These are phyloP conservation scores for Balamuthia mandrillaris DNA, from an alignment of 208 protist genomes.

Conservation along the genomic window DNA sequence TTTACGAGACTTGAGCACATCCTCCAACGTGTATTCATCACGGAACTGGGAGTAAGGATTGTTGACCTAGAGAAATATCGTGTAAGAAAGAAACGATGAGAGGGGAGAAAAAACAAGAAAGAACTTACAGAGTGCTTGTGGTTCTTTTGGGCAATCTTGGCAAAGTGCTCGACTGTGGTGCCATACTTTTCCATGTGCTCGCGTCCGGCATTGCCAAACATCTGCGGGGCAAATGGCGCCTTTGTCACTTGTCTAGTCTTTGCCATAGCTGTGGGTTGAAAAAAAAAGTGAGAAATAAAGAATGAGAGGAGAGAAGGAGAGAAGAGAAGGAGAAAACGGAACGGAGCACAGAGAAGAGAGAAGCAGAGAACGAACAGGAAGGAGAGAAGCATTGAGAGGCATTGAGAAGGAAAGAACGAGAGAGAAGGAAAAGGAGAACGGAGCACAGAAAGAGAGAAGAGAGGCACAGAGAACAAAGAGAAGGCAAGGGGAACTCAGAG, in stretches of 20 bases:
- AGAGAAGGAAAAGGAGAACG: too few relatives aligned
- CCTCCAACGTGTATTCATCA: slow-evolving; percentile 46
- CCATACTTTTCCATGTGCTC: slow-evolving; percentile 62
- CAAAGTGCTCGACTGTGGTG: slow-evolving; percentile 50
- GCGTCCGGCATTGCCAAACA: slow-evolving; percentile 51
- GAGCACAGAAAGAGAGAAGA: too few relatives aligned
- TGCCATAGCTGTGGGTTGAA: slow-evolving; percentile 30
- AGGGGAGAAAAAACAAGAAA: not conserved
- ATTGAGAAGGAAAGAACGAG: not conserved
- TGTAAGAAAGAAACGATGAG: not conserved
- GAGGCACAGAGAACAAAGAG: too few relatives aligned
- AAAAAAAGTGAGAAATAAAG: too few relatives aligned
- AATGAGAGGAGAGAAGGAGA: too few relatives aligned
- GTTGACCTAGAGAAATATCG: slow-evolving; percentile 36
- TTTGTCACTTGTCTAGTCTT: slow-evolving; percentile 8
- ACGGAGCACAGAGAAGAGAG: too few relatives aligned
- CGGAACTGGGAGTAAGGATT: slow-evolving; percentile 62
- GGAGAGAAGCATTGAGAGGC: not conserved
- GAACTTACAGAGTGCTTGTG: slow-evolving; percentile 33
- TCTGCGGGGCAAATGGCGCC: slow-evolving; percentile 36
- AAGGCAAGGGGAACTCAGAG: too few relatives aligned
- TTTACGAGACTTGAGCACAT: slow-evolving; percentile 24
- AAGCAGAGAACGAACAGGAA: not conserved
- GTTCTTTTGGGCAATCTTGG: slow-evolving; percentile 61
- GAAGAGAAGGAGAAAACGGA: too few relatives aligned